These are phyloP conservation scores for Hypoxylon rickii DNA, from an alignment of 495 filamentous ascomycete species.

Conservation along the genomic window DNA sequence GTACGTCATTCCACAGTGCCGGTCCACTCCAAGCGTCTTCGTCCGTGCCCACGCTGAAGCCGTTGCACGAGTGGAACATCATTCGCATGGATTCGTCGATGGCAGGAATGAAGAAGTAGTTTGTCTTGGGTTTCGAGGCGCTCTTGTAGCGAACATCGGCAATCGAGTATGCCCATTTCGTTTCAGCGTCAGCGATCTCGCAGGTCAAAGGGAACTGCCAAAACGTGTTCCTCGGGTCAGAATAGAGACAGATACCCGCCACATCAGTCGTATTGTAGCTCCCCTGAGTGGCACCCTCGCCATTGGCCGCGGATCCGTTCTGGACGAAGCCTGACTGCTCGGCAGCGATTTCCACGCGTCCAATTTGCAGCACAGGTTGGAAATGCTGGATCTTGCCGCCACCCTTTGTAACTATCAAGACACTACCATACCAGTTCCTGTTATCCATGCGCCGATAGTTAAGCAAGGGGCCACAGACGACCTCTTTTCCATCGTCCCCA, in stretches of 20 bases:
- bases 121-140: constrained; percentile 51
- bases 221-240: constrained; percentile 75
- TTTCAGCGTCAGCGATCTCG: constrained; percentile 57
- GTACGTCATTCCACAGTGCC: constrained; percentile 88
- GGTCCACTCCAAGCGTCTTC: constrained; percentile 82
- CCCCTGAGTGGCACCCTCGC: constrained; percentile 33
- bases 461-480: constrained; percentile 79
- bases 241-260: constrained; percentile 71
- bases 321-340: constrained; percentile 21
- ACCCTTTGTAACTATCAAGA: constrained; percentile 76
- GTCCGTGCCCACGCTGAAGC: constrained; percentile 91
- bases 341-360: constrained; percentile 27
- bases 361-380: constrained; percentile 40
- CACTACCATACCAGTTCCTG: constrained; percentile 78
- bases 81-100: constrained; percentile 85
- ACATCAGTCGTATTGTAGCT: constrained; percentile 30
- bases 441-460: constrained; percentile 85
- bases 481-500: constrained; percentile 54
- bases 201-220: constrained; percentile 76
- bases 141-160: constrained; percentile 51
- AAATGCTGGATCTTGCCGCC: constrained; percentile 52
- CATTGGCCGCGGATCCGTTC: constrained; percentile 19
- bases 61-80: constrained; percentile 96
- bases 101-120: constrained; percentile 76
- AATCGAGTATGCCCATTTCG: constrained; percentile 65